Percentiles rank a stretch among this genome's conserved stretches.
These are phyloP conservation scores for Fomitiporia mediterranea DNA, from an alignment of 1,284 basidiomycete genomes.

Conservation along the genomic window DNA sequence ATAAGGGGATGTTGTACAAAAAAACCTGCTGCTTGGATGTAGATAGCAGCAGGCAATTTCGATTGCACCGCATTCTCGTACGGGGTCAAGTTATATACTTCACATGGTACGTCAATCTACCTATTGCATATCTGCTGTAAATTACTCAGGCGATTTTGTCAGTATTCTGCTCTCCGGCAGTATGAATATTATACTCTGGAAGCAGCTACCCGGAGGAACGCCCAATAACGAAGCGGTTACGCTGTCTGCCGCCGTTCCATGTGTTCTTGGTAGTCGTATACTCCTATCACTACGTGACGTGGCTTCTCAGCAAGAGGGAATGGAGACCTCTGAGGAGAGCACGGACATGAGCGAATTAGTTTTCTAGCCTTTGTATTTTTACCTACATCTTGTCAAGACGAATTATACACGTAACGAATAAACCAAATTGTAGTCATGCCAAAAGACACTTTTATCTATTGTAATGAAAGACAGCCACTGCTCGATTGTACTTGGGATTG, in stretches of 20 bases:
- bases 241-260: background rate
- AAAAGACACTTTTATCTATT: too few species aligned
- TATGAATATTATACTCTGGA: slow-evolving; percentile 1
- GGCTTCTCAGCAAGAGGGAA: background rate
- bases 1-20: background rate
- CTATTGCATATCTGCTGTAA: background rate
- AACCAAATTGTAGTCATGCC: too few species aligned
- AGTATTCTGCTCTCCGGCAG: background rate
- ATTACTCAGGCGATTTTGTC: background rate
- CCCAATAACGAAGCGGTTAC: slow-evolving; percentile 3
- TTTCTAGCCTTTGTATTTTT: too few species aligned
- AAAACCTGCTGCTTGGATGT: background rate
- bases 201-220: background rate
- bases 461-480: too few species aligned
- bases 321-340: background rate
- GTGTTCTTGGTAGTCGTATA: background rate
- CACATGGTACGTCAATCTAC: background rate
- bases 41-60: background rate
- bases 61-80: background rate
- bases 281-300: background rate
- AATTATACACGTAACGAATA: too few species aligned
- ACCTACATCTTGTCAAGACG: too few species aligned
- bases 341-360: background rate
- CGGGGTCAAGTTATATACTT: slow-evolving; percentile 1
- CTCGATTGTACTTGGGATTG: too few species aligned